Conservation (phyloP, 306 rosid species). For the Amphicarpaea edgeworthii region DNA sequence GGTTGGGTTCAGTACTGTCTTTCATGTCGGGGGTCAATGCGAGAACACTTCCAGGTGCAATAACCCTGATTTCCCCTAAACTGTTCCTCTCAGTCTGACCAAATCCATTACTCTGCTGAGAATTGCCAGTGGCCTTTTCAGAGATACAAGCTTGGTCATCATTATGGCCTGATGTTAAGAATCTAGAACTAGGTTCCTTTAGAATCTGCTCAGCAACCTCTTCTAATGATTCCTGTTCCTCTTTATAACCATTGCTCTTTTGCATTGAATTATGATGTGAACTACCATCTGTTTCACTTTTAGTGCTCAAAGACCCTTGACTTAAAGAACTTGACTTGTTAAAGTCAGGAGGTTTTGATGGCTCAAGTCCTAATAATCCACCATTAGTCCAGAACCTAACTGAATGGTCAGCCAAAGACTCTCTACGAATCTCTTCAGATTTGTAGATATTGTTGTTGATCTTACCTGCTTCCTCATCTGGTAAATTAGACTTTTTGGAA, state of each 20-base stretch:
- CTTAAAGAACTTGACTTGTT: slow-evolving; percentile 56
- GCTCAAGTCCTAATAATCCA: slow-evolving; percentile 94
- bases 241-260: slow-evolving; percentile 49
- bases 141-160: slow-evolving; percentile 52
- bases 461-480: slow-evolving; percentile 51
- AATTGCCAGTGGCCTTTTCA: slow-evolving; percentile 36
- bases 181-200: slow-evolving; percentile 53
- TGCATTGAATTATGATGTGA: slow-evolving; percentile 47
- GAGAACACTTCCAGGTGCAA: slow-evolving; percentile 52
- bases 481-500: slow-evolving; percentile 47
- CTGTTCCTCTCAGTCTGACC: slow-evolving; percentile 44
- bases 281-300: slow-evolving; percentile 47
- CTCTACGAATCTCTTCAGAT: slow-evolving; percentile 58
- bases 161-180: slow-evolving; percentile 45
- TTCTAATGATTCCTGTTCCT: slow-evolving; percentile 37
- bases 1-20: slow-evolving; percentile 48
- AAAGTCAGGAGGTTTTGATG: slow-evolving; percentile 93
- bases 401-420: slow-evolving; percentile 60
- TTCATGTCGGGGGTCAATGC: slow-evolving; percentile 52
- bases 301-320: slow-evolving; percentile 47
- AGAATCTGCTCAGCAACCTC: slow-evolving; percentile 44
- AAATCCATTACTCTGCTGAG: slow-evolving; percentile 46
- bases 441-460: slow-evolving; percentile 46
- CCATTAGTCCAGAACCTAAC: slow-evolving; percentile 94
- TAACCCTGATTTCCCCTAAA: slow-evolving; percentile 42